Evolutionary conservation across 2,329 filamentous ascomycete genomes (phyloP), one percentile per base, ranked within the genome.

Genomic region (Fusarium robinianum): DNA sequence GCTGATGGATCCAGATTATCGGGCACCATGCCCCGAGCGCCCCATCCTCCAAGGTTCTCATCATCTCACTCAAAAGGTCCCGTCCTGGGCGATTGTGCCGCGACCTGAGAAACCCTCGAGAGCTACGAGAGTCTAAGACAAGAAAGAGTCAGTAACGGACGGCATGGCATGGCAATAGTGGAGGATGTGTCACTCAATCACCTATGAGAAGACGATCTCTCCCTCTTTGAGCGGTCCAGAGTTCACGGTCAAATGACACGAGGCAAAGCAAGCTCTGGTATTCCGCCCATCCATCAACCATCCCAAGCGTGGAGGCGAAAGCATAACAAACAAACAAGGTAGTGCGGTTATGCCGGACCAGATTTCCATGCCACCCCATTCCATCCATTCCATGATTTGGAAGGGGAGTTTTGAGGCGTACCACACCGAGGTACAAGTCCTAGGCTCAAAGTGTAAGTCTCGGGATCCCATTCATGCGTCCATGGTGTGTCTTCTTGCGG

Each of bases 1-100:
- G 34, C 26, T 27, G 22, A 46, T 49, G 41, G 43, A 47, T 45
- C 49, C 51, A 56, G 40, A 41, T 53, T 50, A 54, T 55, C 53
- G 45, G n/a, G 49, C 42, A 37, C 47, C 39, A 42, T 46, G 42
- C 46, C 40, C 48, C 48, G 42, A 50, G 44, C 36, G 38, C 33
- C 32, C 51, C 43, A 39, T 52, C 23, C 35, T 33, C 25, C 8
- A 11, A 31, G 36, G 12, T 19, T n/a, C 26, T 37, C 21, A 22
- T 34, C 30, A 41, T 36, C n/a, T n/a, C 27, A 39, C 32, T n/a
- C 21, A 29, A 22, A 24, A 38, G 24, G 19, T 19, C 22, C 34
- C 30, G 23, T 19, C n/a, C 10, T 14, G 22, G 34, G 19, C 25
- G 19, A 17, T 15, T 36, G n/a, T 25, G 23, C 40, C 19, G 16